These are phyloP conservation scores for Talaromyces sp. DNA, from an alignment of 2,329 filamentous ascomycete species.

Conservation along the genomic window DNA sequence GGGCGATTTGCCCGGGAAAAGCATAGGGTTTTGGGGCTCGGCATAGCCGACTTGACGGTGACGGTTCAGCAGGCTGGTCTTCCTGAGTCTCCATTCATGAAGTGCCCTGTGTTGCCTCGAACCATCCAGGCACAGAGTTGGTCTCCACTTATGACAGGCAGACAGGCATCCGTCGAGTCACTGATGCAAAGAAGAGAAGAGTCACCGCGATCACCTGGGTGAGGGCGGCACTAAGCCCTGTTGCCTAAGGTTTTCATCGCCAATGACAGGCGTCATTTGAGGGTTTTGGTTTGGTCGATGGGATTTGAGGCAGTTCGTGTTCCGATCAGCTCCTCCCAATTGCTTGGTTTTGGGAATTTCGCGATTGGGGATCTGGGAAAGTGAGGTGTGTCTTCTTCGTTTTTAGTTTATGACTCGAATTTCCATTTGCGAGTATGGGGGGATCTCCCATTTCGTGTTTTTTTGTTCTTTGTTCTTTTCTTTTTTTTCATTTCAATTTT, in stretches of 20 bases:
- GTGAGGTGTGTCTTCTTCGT: neutral
- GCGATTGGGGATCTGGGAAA: neutral
- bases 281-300: neutral
- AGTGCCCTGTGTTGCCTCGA: conserved; percentile 2
- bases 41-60: conserved; percentile 21
- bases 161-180: neutral
- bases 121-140: neutral
- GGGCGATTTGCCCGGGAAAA: conserved; percentile 9
- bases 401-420: neutral
- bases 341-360: neutral
- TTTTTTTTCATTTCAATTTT: neutral
- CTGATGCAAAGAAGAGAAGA: neutral
- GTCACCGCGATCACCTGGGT: neutral
- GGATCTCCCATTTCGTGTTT: neutral
- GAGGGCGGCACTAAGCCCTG: neutral
- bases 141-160: conserved; percentile 5
- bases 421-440: neutral
- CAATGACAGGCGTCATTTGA: neutral
- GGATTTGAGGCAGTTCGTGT: neutral
- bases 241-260: conserved; percentile 1
- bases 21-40: conserved; percentile 6
- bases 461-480: neutral
- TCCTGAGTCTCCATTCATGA: neutral
- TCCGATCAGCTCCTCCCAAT: neutral
- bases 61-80: neutral